Conservation (phyloP, 352 stramenopile species). For the Pythium dissotocum region DNA sequence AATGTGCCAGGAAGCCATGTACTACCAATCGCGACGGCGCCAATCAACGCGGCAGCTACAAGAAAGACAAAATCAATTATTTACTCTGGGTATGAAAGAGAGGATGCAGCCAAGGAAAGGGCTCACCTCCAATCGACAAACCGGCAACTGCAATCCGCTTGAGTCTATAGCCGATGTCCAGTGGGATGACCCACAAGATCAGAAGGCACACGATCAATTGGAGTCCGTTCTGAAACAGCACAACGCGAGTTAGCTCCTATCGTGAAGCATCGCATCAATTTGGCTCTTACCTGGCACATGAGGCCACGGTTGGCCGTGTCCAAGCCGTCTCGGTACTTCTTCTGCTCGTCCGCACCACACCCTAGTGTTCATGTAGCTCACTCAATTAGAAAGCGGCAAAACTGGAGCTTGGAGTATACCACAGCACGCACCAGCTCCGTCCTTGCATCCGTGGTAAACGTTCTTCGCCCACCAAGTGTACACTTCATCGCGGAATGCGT, state of each 20-base stretch:
- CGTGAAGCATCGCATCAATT: neutral
- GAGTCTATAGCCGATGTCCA: conserved; percentile 44
- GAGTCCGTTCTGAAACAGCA: conserved; percentile 50
- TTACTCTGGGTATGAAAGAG: neutral
- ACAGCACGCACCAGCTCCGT: conserved; percentile 22
- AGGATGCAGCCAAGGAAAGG: neutral
- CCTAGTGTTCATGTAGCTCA: conserved; percentile 17
- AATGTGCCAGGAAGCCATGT: conserved; percentile 51
- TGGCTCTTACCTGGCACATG: conserved; percentile 41
- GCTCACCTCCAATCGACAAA: conserved; percentile 48
- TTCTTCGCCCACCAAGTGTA: conserved; percentile 76
- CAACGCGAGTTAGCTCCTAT: neutral
- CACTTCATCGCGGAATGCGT: conserved; percentile 69
- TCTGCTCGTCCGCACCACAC: conserved; percentile 36
- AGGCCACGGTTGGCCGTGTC: conserved; percentile 60
- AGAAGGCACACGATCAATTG: conserved; percentile 54
- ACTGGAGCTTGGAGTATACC: neutral
- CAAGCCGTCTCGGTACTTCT: conserved; percentile 54
- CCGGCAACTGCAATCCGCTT: conserved; percentile 51
- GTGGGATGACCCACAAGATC: conserved; percentile 55
- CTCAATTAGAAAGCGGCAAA: neutral
- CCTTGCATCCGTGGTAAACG: conserved; percentile 71
- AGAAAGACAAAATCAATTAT: conserved; percentile 1
- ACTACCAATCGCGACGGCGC: conserved; percentile 51
- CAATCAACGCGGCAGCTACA: conserved; percentile 49